These are phyloP conservation scores for Dichotomopilus funicola DNA, from an alignment of 2,329 filamentous ascomycete species.

Conservation along the genomic window DNA sequence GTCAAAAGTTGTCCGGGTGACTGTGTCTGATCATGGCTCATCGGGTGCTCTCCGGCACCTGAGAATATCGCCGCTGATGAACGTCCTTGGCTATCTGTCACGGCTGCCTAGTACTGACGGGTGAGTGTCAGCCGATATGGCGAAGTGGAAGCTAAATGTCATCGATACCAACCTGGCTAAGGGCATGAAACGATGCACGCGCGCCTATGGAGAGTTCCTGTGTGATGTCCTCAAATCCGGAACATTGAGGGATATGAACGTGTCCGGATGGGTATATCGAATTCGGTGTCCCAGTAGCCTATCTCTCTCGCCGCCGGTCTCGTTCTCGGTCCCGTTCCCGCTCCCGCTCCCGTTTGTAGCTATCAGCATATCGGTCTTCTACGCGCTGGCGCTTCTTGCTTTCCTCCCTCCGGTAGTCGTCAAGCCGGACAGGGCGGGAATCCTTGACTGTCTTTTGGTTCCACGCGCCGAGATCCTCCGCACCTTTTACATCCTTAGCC, in stretches of 20 bases:
- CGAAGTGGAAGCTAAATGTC: no score
- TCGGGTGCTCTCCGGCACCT: no score
- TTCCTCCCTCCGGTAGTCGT: slow-evolving; percentile 44
- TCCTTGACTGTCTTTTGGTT: slow-evolving; percentile 56
- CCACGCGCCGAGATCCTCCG: slow-evolving; percentile 72
- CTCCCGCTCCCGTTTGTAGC: slow-evolving; percentile 42
- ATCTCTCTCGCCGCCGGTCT: slow-evolving; percentile 19
- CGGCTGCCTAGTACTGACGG: no score
- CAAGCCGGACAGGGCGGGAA: slow-evolving; percentile 38
- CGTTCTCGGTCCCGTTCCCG: slow-evolving; percentile 37
- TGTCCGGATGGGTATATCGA: neutral
- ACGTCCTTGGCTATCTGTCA: no score
- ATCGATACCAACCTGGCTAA: neutral
- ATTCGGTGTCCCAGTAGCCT: neutral
- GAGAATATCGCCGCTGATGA: no score
- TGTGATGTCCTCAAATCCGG: no score
- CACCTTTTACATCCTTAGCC: slow-evolving; percentile 69
- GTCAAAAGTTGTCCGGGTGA: no score
- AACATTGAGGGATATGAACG: no score
- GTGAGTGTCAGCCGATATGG: no score
- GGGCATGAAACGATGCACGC: neutral
- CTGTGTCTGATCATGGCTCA: no score
- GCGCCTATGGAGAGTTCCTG: no score
- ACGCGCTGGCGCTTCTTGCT: slow-evolving; percentile 37
- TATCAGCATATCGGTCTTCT: slow-evolving; percentile 35